Evolutionary conservation across 148 eudicot species (phyloP), one percentile per base, ranked within the genome.

Genomic region (Rhododendron ovatum): DNA sequence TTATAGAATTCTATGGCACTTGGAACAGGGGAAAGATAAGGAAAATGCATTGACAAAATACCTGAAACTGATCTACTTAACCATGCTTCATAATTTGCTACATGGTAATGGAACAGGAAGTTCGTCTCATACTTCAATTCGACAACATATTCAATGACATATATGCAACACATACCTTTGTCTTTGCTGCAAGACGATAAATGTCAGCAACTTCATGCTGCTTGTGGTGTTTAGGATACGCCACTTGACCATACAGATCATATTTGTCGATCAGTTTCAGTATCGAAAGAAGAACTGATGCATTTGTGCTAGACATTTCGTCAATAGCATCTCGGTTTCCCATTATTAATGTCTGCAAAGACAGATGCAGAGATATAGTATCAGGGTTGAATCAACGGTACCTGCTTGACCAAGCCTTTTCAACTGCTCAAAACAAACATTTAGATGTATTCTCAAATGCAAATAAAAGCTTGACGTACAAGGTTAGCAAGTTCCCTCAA

Each of bases 161-260:
- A 81, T 59, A 53, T 30, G 28, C 48, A 39, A 48, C 22, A 20
- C 39, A 33, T 86, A 94, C 98, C 98, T 95, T 96, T 12, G 98
- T 96, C 88, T 91, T 96, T 87, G 98, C 98, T 45, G 98, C 98
- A 85, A 96, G 88, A 33, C 94, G 92, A 86, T 96, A 96, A 67
- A 96, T 96, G 78, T 96, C 96, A 80, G 94, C 95, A 83, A 96
- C 98, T 77, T 93, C 98, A 82, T 90, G 76, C 89, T 96, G 98
- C 90, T 94, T 94, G 89, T 96, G 98, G 89, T 96, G 98, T 85
- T 96, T 96, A 24, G 98, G 98, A 82, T 95, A 96, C 24, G 98
- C 98, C 83, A 95, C 98, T 92, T 94, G 98, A 87, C 98, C 98
- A 86, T 96, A 96, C 35, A 96, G 90, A 92, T 96, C 98, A 84